Percentiles rank a stretch among this genome's conserved stretches.
Conservation (phyloP, 208 protist genomes). For the Trypanosomatidae sp. region DNA sequence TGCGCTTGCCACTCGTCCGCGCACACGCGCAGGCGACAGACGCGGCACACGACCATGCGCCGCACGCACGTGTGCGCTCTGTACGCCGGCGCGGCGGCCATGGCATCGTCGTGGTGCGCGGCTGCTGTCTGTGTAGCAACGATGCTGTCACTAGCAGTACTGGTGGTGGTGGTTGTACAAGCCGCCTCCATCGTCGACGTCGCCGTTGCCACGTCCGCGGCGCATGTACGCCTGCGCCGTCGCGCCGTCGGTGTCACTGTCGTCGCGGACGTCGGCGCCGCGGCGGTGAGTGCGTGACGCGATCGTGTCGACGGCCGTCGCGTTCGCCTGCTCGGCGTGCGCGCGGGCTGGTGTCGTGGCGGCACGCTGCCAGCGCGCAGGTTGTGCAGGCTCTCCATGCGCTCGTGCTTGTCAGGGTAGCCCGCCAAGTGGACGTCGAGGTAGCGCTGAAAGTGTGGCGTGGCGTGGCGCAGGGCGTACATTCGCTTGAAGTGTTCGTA, state of each 20-base stretch:
- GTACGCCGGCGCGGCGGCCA: no score
- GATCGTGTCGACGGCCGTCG: conserved; percentile 6
- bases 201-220: no score
- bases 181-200: no score
- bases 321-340: not conserved
- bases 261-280: no score
- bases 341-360: conserved; percentile 20
- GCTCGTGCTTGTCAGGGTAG: conserved; percentile 58
- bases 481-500: conserved; percentile 48
- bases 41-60: conserved; percentile 73
- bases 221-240: no score
- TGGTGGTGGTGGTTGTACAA: no score
- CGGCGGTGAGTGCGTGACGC: conserved; percentile 55
- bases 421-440: conserved; percentile 43
- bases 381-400: conserved; percentile 51
- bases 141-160: no score
- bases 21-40: conserved; percentile 38
- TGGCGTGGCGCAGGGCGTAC: conserved; percentile 8
- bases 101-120: no score
- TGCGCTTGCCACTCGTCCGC: conserved; percentile 30
- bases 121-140: no score
- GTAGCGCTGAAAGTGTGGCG: conserved; percentile 28
- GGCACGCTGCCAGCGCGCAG: conserved; percentile 32
- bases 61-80: no score
- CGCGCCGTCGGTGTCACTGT: no score